These are phyloP conservation scores for Nemophila menziesii DNA, from an alignment of 257 asterid genomes.

Conservation along the genomic window DNA sequence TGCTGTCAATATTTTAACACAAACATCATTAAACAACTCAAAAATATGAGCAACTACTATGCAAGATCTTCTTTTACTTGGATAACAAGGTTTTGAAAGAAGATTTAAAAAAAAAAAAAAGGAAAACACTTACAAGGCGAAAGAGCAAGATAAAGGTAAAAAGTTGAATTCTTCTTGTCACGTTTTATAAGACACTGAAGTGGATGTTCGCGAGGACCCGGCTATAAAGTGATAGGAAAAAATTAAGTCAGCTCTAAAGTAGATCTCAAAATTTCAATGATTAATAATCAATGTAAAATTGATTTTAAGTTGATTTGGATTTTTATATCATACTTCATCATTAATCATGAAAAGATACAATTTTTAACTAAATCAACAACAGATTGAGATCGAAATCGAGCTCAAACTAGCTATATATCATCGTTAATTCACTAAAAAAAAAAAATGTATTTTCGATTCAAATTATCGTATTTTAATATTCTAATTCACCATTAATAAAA, in stretches of 20 bases:
- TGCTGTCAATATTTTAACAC: conserved; percentile 33
- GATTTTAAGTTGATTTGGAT: too few relatives aligned
- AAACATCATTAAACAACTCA: neutral
- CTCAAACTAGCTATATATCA: too few relatives aligned
- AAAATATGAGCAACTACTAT: too few relatives aligned
- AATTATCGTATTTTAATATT: neutral
- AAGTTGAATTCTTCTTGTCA: conserved; percentile 73
- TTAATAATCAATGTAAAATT: too few relatives aligned
- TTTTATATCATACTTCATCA: too few relatives aligned
- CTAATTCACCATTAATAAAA: too few relatives aligned
- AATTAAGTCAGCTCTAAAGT: neutral
- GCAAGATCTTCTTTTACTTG: too few relatives aligned
- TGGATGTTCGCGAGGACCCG: conserved; percentile 81
- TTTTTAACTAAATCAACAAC: too few relatives aligned
- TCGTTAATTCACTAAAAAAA: neutral
- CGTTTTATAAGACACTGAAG: conserved; percentile 81
- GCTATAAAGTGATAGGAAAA: conserved; percentile 39
- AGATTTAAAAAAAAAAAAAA: too few relatives aligned
- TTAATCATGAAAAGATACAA: too few relatives aligned
- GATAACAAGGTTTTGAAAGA: too few relatives aligned
- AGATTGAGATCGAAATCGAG: too few relatives aligned
- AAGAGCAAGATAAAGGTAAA: conserved; percentile 76
- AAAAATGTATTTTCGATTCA: neutral
- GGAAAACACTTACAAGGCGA: conserved; percentile 48
- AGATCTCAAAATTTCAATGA: neutral